A percentile compares a stretch with the other conserved stretches of the same genome.
Conservation (phyloP, 1,139 yeast species). For the Debaryomyces subglobosus region DNA sequence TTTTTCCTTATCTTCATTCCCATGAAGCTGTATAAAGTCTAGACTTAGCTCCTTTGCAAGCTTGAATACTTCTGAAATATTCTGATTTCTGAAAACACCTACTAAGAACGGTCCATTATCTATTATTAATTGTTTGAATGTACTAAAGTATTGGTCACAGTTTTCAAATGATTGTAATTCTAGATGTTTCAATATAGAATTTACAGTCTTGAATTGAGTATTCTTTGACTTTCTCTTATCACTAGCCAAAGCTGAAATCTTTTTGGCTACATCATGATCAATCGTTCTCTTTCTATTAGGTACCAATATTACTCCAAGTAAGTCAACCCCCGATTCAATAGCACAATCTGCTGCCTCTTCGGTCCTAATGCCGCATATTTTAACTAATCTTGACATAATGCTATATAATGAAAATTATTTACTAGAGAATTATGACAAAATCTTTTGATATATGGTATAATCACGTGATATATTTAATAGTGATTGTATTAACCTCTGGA, state of each 20-base stretch:
- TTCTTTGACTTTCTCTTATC: slow-evolving; percentile 19
- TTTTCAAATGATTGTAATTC: slow-evolving; percentile 18
- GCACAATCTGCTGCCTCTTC: slow-evolving; percentile 72
- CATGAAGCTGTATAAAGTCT: slow-evolving; percentile 89
- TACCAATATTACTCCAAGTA: slow-evolving; percentile 84
- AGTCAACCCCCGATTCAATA: slow-evolving; percentile 67
- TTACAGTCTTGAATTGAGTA: slow-evolving; percentile 22
- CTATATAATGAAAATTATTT: not conserved
- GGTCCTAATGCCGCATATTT: slow-evolving; percentile 81
- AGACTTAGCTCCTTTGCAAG: slow-evolving; percentile 52
- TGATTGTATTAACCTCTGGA: not conserved
- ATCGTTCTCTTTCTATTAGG: slow-evolving; percentile 81
- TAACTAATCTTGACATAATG: slow-evolving; percentile 42
- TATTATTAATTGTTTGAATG: slow-evolving; percentile 30
- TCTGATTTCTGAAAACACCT: slow-evolving; percentile 90
- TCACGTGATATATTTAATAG: slow-evolving; percentile 5
- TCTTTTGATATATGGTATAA: not conserved
- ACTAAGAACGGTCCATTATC: slow-evolving; percentile 73
- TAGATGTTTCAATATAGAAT: slow-evolving; percentile 23
- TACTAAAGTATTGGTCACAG: slow-evolving; percentile 38
- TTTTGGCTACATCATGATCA: slow-evolving; percentile 52
- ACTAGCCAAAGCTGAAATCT: slow-evolving; percentile 48
- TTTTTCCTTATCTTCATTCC: slow-evolving; percentile 67
- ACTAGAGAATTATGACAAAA: not conserved
- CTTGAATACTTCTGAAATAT: slow-evolving; percentile 58